phyloP scores from a whole-genome alignment of 257 asterid species.

The Thymus mandschuricus region DNA sequence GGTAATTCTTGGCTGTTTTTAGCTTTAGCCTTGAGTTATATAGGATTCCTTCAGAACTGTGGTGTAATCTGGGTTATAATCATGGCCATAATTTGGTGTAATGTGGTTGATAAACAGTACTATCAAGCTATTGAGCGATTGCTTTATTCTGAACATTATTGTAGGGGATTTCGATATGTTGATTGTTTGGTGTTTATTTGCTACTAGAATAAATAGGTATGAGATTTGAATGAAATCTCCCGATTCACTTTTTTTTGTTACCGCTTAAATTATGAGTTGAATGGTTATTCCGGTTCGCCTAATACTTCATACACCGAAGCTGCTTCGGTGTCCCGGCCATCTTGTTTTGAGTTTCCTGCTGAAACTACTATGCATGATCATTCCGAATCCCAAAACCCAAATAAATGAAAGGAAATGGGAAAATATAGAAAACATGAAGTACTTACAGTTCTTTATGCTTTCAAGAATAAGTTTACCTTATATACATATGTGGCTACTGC shows the following conservation, averaged over 20 bases:
- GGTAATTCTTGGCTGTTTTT: neutral
- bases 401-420: neutral
- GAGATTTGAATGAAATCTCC: neutral
- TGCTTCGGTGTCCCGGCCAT: neutral
- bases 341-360: neutral
- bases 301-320: neutral
- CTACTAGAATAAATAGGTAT: conserved; percentile 1
- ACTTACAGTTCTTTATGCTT: conserved; percentile 4
- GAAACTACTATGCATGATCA: neutral
- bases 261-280: neutral
- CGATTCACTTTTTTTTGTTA: neutral
- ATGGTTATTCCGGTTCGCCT: neutral
- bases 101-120: neutral
- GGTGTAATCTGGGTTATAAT: neutral
- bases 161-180: neutral
- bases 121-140: conserved; percentile 2
- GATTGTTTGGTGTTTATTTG: conserved; percentile 6
- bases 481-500: neutral
- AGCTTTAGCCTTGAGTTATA: too few species aligned
- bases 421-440: neutral
- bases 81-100: conserved; percentile 8
- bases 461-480: neutral
- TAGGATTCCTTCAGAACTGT: conserved; percentile 10
- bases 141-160: neutral
- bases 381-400: neutral